Conservation (phyloP, 2,329 filamentous ascomycete genomes). For the Alternaria metachromatica region DNA sequence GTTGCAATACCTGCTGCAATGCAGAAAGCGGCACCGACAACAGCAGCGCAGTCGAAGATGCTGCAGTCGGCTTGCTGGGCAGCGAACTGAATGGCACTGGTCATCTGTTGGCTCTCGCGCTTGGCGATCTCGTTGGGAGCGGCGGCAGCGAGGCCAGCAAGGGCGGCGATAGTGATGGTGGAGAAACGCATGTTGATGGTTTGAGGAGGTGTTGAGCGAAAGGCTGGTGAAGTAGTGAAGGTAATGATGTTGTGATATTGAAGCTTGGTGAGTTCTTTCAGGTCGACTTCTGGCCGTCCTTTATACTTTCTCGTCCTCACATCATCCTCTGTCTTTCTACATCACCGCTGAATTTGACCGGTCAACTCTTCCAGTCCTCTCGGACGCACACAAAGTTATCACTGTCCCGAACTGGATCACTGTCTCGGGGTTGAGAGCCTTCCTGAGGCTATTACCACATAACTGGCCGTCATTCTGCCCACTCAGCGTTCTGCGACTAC, state of each 20-base stretch:
- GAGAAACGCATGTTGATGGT: conserved; percentile 15
- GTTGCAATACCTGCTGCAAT: conserved; percentile 4
- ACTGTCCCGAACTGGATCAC: background rate
- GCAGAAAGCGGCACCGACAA: conserved; percentile 7
- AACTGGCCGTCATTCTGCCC: background rate
- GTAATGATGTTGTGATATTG: conserved; percentile 2
- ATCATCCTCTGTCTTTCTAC: background rate
- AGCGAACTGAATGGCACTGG: conserved; percentile 9
- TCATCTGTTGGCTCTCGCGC: conserved; percentile 10
- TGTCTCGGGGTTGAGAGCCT: background rate
- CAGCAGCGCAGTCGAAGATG: conserved; percentile 12
- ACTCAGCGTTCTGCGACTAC: background rate
- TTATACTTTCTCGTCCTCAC: conserved; percentile 4
- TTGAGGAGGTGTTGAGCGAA: background rate
- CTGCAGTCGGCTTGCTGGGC: conserved; percentile 9
- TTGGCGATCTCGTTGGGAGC: conserved; percentile 10
- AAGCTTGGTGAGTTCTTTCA: background rate
- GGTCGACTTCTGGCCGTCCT: background rate
- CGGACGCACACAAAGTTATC: background rate
- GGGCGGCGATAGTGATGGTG: conserved; percentile 9
- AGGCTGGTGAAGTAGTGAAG: conserved; percentile 1
- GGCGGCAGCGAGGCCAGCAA: conserved; percentile 10
- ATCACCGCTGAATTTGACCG: background rate
- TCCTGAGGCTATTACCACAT: background rate
- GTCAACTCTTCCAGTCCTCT: background rate